Evolutionary conservation across 164 flowering plant genomes (phyloP).

Genomic region (Vitis labrusca): DNA sequence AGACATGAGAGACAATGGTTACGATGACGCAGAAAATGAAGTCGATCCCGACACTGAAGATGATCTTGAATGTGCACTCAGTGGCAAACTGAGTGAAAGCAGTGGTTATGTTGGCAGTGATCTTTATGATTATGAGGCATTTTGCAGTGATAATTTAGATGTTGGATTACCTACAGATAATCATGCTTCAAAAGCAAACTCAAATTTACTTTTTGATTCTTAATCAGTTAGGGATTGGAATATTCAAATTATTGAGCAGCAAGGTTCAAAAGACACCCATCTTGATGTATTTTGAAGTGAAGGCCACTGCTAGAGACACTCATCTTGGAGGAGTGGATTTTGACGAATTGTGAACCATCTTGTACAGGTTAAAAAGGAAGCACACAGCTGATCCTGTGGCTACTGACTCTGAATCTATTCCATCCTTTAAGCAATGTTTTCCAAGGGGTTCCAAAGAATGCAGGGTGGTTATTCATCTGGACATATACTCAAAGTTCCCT

Average conservation of each 20-base stretch:
- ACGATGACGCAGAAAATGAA: constrained; percentile 87
- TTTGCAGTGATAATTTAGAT: constrained; percentile 67
- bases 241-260: no score
- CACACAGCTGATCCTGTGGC: constrained; percentile 7
- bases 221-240: constrained; percentile 18
- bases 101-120: constrained; percentile 86
- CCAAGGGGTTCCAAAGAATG: no score
- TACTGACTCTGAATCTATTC: no score
- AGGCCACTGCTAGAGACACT: constrained; percentile 63
- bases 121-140: constrained; percentile 88
- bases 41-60: constrained; percentile 71
- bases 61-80: constrained; percentile 69
- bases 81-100: constrained; percentile 86
- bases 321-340: constrained; percentile 62
- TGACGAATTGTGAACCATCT: constrained; percentile 56
- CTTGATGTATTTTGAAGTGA: constrained; percentile 37
- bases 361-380: constrained; percentile 54
- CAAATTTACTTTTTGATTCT: constrained; percentile 20
- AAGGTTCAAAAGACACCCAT: no score
- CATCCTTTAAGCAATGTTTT: no score
- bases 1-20: constrained; percentile 71
- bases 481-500: no score
- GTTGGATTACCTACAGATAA: no score
- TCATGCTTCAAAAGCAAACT: no score
- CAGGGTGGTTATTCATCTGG: no score